Percentiles rank a stretch among this genome's conserved stretches.
Evolutionary conservation across 495 filamentous ascomycete species (phyloP).

Genomic region (Lasiosphaeria miniovina): DNA sequence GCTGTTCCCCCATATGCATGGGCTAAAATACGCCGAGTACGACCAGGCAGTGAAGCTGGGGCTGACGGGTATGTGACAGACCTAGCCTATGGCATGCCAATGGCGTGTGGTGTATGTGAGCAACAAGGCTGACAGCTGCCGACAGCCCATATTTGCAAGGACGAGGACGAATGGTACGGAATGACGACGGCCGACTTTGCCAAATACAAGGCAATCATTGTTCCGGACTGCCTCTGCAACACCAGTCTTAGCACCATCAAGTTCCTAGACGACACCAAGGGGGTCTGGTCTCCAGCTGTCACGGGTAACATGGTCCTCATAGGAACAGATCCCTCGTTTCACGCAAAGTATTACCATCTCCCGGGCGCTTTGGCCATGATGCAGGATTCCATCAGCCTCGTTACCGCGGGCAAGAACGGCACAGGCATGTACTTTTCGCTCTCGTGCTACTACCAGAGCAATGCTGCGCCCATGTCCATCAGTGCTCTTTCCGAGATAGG

Average conservation of each 20-base stretch:
- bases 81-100: background rate
- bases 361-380: slow-evolving; percentile 30
- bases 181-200: slow-evolving; percentile 32
- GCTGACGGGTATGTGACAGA: slow-evolving; percentile 19
- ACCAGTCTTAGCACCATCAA: slow-evolving; percentile 24
- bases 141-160: slow-evolving; percentile 27
- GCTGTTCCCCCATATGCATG: slow-evolving; percentile 21
- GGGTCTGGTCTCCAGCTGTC: slow-evolving; percentile 29
- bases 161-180: slow-evolving; percentile 28
- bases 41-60: slow-evolving; percentile 18
- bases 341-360: slow-evolving; percentile 25
- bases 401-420: slow-evolving; percentile 22
- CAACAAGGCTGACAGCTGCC: slow-evolving; percentile 12
- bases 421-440: slow-evolving; percentile 35
- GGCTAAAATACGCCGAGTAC: slow-evolving; percentile 19
- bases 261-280: slow-evolving; percentile 32
- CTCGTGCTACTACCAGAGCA: slow-evolving; percentile 31
- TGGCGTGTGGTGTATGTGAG: background rate
- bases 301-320: slow-evolving; percentile 34
- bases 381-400: slow-evolving; percentile 26
- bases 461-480: slow-evolving; percentile 28
- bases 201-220: slow-evolving; percentile 32
- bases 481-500: slow-evolving; percentile 45
- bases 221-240: slow-evolving; percentile 29
- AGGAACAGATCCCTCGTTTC: slow-evolving; percentile 31